Evolutionary conservation across 257 asterid genomes (phyloP).

Genomic region (Verbascum thapsus): DNA sequence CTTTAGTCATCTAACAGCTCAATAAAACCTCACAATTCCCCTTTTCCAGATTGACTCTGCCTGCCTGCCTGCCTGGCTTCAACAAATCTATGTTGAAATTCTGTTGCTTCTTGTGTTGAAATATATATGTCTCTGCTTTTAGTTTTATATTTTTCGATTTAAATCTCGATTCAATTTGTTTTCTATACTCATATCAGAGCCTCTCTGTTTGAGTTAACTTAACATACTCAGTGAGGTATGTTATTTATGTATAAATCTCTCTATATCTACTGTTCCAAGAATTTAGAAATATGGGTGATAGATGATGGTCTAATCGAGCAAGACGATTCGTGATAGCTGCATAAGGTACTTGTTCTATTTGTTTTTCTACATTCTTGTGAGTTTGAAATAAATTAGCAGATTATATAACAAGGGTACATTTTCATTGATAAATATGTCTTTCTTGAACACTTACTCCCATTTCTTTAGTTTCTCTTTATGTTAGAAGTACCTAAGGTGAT

Average conservation of each 20-base stretch:
- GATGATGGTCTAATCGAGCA: background rate
- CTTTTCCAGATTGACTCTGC: background rate
- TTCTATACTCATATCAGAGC: too few species aligned
- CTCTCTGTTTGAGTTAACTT: too few species aligned
- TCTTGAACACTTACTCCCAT: background rate
- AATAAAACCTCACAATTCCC: background rate
- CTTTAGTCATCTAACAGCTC: background rate
- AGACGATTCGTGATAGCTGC: background rate
- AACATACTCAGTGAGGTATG: too few species aligned
- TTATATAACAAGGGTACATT: background rate
- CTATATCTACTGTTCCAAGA: background rate
- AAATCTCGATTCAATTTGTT: too few species aligned
- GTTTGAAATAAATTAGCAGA: background rate
- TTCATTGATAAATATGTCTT: background rate
- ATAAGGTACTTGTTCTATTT: slow-evolving; percentile 9
- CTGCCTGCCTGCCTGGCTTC: background rate
- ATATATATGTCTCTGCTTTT: too few species aligned
- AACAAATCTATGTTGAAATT: background rate
- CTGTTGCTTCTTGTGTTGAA: background rate
- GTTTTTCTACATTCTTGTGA: background rate
- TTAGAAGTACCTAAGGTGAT: too few species aligned
- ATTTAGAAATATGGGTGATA: background rate
- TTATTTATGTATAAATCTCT: too few species aligned
- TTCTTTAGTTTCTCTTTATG: too few species aligned
- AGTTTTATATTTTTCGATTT: too few species aligned